Conservation (phyloP, 2,329 filamentous ascomycete genomes). For the Furcasterigmium sp. region DNA sequence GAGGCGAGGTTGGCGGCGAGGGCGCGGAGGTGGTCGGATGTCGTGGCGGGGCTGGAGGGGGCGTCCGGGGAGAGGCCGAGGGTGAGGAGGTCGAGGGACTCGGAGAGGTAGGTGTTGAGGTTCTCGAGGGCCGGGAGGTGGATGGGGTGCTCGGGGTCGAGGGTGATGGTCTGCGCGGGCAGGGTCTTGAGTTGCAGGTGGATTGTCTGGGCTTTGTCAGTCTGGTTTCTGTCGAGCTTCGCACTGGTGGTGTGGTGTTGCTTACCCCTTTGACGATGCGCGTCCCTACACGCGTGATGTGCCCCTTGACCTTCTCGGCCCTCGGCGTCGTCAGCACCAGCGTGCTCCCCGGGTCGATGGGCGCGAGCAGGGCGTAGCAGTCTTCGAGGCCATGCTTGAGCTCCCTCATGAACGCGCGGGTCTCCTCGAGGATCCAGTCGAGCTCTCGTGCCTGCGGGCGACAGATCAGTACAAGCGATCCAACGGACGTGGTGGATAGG, state of each 20-base stretch:
- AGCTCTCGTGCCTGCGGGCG: conserved; percentile 43
- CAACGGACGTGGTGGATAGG: background rate
- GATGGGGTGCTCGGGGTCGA: conserved; percentile 44
- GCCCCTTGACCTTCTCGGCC: conserved; percentile 87
- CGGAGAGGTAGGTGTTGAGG: conserved; percentile 72
- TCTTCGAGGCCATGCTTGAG: conserved; percentile 71
- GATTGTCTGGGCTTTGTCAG: conserved; percentile 50
- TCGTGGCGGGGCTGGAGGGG: conserved; percentile 50
- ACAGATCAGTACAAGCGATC: conserved; percentile 21
- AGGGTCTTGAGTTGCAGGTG: conserved; percentile 71
- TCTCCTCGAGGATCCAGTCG: conserved; percentile 47
- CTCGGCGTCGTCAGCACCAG: conserved; percentile 82
- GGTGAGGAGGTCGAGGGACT: conserved; percentile 77
- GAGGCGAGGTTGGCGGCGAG: conserved; percentile 50
- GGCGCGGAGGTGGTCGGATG: conserved; percentile 50
- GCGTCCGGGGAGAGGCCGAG: conserved; percentile 56
- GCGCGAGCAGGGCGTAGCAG: conserved; percentile 81
- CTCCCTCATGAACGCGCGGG: conserved; percentile 40
- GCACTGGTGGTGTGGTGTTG: conserved; percentile 11
- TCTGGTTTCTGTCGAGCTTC: too few relatives aligned
- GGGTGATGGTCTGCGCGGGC: conserved; percentile 41
- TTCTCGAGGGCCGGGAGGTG: conserved; percentile 65
- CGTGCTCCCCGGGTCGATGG: conserved; percentile 79
- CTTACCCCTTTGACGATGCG: conserved; percentile 83
- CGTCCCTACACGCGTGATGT: conserved; percentile 85